Base-by-base conservation (phyloP, 805 yeast genomes). In the Scheffersomyces stipitis region DNA sequence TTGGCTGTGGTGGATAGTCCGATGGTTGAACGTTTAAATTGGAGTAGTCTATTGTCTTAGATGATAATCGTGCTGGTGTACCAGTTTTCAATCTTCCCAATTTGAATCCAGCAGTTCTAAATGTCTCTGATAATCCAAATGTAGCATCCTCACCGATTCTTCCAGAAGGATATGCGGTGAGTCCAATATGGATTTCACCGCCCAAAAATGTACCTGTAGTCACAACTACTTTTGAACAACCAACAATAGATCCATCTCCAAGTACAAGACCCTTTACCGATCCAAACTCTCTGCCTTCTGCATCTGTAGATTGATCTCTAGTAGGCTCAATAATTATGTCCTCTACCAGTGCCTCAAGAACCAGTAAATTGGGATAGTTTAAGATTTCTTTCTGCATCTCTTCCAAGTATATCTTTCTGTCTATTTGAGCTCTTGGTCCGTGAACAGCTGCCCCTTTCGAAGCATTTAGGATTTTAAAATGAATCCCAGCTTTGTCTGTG, bases 391-490 rank as follows among this genome's bases (percentile, higher is more conserved):
- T 51, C 54, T 86, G 96, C 97, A 93, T 89, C 51, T 86, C 89
- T 12, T 58, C 52, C 49, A 83, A 64, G 57, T 93, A 93, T 2
- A 91, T 71, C 30, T 77, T 67, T 45, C 99, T 69, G 60, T 93
- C 99, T 20, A 93, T 91, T 63, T 93, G 99, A 1, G 96, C 96
- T 41, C 99, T 66, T 5, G 96, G 97, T 0, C 99, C 98, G 87
- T 97, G 95, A 2, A 91, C 98, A 0, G 99, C 99, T 0, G 95
- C 86, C 2, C 99, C 99, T 46, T 88, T 77, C 1, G 95, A 83
- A 31, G 82, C 72, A 58, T 93, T 93, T 44, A 93, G 69, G 43
- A 87, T 81, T 52, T 87, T 88, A 62, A 82, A 93, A 58, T 90
- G 96, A 20, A 90, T 85, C 0, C 98, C 99, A 0, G 98, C 95